Conservation (phyloP, 2,329 filamentous ascomycete genomes). For the Ophiosphaerella herpotricha region DNA sequence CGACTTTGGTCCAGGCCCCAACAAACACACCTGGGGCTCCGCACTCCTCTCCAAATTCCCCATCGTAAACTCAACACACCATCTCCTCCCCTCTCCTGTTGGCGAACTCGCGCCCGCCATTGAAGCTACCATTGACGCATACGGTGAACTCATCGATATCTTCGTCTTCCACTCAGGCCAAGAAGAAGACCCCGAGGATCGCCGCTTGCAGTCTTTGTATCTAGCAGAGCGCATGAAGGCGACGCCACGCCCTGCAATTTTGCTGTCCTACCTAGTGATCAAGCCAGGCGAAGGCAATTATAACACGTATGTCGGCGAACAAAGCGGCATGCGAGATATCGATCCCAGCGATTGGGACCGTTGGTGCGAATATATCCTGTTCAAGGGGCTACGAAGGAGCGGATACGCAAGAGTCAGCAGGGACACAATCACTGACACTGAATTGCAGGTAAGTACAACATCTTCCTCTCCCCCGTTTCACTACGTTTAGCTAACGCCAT, state of each 20-base stretch:
- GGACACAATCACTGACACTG: slow-evolving; percentile 93
- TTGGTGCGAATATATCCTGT: slow-evolving; percentile 99
- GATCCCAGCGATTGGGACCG: slow-evolving; percentile 92
- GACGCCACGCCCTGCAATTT: slow-evolving; percentile 76
- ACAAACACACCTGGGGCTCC: slow-evolving; percentile 98
- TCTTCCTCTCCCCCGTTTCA: neutral
- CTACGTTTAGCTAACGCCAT: slow-evolving; percentile 9
- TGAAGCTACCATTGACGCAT: slow-evolving; percentile 92
- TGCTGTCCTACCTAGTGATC: slow-evolving; percentile 91
- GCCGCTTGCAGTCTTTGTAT: slow-evolving; percentile 84
- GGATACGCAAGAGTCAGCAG: slow-evolving; percentile 90
- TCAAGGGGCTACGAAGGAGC: slow-evolving; percentile 81
- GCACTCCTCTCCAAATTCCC: slow-evolving; percentile 96
- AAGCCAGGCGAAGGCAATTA: slow-evolving; percentile 92
- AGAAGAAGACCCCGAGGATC: slow-evolving; percentile 92
- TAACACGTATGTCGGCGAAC: slow-evolving; percentile 87
- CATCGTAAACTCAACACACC: slow-evolving; percentile 95
- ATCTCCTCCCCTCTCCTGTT: slow-evolving; percentile 88
- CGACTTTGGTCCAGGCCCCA: slow-evolving; percentile 93
- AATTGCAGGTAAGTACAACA: slow-evolving; percentile 72
- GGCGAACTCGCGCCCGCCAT: slow-evolving; percentile 96
- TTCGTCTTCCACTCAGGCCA: slow-evolving; percentile 99
- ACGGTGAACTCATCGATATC: slow-evolving; percentile 86
- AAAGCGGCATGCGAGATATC: slow-evolving; percentile 92
- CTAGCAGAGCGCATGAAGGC: slow-evolving; percentile 86